phyloP scores from a whole-genome alignment of 1,139 yeast species.

The Suhomyces yuchorum region DNA sequence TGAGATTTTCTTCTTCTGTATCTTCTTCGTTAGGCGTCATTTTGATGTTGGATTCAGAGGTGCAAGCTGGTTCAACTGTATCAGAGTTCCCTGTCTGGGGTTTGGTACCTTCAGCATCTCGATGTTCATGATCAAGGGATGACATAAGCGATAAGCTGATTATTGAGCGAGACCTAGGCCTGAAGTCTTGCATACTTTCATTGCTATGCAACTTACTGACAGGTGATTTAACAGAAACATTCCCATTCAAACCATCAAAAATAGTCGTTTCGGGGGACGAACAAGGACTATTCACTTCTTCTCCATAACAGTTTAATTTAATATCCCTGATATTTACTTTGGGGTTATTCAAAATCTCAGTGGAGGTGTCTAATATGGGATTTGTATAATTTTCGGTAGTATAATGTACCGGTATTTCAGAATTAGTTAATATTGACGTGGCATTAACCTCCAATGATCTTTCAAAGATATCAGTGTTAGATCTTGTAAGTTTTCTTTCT shows the following conservation, averaged over 20 bases:
- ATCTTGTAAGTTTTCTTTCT: background rate
- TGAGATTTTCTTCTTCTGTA: slow-evolving; percentile 11
- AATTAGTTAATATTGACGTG: slow-evolving; percentile 17
- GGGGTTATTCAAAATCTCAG: slow-evolving; percentile 34
- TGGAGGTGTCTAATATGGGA: slow-evolving; percentile 36
- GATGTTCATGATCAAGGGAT: slow-evolving; percentile 19
- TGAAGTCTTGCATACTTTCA: slow-evolving; percentile 9
- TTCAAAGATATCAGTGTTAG: slow-evolving; percentile 19
- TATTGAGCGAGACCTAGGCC: slow-evolving; percentile 27
- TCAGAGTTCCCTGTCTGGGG: background rate
- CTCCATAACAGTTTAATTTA: slow-evolving; percentile 31
- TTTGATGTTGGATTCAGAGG: background rate
- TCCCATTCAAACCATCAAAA: slow-evolving; percentile 4
- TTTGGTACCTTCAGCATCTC: slow-evolving; percentile 1
- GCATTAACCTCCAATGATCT: slow-evolving; percentile 18
- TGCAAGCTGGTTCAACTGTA: background rate
- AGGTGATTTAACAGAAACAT: slow-evolving; percentile 1
- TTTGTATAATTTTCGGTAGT: slow-evolving; percentile 33
- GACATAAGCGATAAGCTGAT: slow-evolving; percentile 29
- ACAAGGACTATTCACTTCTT: slow-evolving; percentile 12
- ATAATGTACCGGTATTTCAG: slow-evolving; percentile 29
- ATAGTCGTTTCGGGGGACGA: slow-evolving; percentile 4
- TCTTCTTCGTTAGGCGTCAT: slow-evolving; percentile 5
- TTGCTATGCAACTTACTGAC: slow-evolving; percentile 5
- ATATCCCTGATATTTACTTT: slow-evolving; percentile 29